Base-by-base conservation (phyloP, 768 basidiomycete species). In the Termitomyces sp. region DNA sequence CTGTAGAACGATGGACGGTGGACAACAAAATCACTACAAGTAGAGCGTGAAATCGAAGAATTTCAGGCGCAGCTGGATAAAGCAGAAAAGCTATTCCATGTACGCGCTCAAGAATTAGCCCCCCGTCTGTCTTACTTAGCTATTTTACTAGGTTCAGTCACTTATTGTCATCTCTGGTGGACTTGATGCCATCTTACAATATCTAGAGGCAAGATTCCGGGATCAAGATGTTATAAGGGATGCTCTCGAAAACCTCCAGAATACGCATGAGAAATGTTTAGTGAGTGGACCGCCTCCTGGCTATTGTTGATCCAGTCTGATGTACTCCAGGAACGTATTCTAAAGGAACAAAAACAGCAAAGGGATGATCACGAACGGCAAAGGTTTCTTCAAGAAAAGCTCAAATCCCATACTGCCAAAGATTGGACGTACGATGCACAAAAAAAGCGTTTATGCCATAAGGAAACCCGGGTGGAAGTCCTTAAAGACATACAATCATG, bases 1-100 rank as follows among this genome's bases (percentile, higher is more conserved):
- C 16, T 43, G 27, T 39, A 57, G 60, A 11, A 33, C 0, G 60
- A 61, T 32, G 44, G 35, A 9, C 50, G 54, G 3, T 61, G 60
- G 56, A 41, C 13, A 3, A 46, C 46, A 1, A 42, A 31, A 20
- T 41, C 50, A 11, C 43, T 51, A 13, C 40, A 45, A 36, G 52
- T 56, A 22, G 27, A 22, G 9, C 47, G 32, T 22, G 53, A 62
- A 36, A 50, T 57, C 20, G 23, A 15, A 1, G 56, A 62, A 23
- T 62, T 59, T 35, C 56, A 50, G n/a, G 32, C 29, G 18, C 49
- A 51, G 16, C 47, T 57, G 20, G 23, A 20, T 9, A 41, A 56
- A 23, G 56, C 61, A 10, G 20, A 22, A 20, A 36, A 44, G 35
- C 41, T 58, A 12, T 59, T 60, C 11, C 39, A 10, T 15, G 56